A percentile compares a stretch with the other conserved stretches of the same genome.
Conservation (phyloP, 768 basidiomycete species). For the Zangia roseola region DNA sequence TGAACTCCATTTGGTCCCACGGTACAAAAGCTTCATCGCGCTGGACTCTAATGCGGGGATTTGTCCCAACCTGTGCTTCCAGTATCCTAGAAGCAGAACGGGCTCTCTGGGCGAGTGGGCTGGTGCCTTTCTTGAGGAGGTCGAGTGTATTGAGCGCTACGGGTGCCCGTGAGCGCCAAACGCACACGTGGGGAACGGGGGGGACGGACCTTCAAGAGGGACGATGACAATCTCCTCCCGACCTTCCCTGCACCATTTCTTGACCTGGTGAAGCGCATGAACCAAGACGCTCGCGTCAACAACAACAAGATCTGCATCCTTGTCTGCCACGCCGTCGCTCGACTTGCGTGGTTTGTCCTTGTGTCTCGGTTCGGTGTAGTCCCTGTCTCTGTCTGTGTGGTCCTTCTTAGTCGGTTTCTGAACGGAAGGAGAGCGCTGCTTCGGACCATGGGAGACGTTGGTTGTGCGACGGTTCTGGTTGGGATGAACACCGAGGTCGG, state of each 20-base stretch:
- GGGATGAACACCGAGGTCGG: constrained; percentile 15
- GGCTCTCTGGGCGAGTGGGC: constrained; percentile 73
- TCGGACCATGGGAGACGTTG: constrained; percentile 14
- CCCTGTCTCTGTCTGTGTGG: constrained; percentile 16
- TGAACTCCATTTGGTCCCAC: constrained; percentile 72
- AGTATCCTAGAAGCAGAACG: constrained; percentile 86
- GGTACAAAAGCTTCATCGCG: constrained; percentile 78
- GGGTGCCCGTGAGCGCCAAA: constrained; percentile 9
- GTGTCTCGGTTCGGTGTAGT: constrained; percentile 18
- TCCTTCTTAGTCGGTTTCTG: constrained; percentile 27
- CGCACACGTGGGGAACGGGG: not conserved
- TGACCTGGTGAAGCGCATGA: constrained; percentile 73
- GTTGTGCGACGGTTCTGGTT: constrained; percentile 19
- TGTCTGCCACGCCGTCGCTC: constrained; percentile 34
- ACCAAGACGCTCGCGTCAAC: constrained; percentile 83
- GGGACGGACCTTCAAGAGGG: constrained; percentile 78
- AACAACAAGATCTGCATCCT: constrained; percentile 74
- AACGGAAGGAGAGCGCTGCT: constrained; percentile 21
- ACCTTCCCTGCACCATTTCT: constrained; percentile 78
- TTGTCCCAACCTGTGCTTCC: constrained; percentile 82
- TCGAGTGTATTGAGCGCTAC: constrained; percentile 89
- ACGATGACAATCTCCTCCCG: constrained; percentile 77
- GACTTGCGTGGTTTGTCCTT: constrained; percentile 21
- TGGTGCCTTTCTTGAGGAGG: constrained; percentile 88
- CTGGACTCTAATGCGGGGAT: constrained; percentile 79